Evolutionary conservation across 768 basidiomycete species (phyloP).

Genomic region (Psilocybe sp.): DNA sequence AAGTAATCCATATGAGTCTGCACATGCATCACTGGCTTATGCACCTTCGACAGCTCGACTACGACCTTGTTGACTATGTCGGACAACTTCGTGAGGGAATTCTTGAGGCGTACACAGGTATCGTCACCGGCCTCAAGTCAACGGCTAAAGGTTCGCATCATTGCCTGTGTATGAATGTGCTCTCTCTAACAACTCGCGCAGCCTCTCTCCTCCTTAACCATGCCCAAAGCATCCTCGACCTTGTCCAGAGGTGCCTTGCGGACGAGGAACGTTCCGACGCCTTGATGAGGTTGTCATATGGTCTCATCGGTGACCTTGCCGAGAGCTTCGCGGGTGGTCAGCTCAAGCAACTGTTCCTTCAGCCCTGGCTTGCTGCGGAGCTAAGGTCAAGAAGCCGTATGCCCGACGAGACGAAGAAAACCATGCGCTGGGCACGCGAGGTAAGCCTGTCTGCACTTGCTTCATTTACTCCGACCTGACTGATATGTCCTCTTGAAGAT

Average conservation of each 20-base stretch:
- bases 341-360: conserved; percentile 74
- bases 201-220: conserved; percentile 64
- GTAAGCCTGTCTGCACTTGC: conserved; percentile 37
- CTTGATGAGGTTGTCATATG: conserved; percentile 72
- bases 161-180: neutral
- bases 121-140: conserved; percentile 87
- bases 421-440: conserved; percentile 91
- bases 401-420: conserved; percentile 79
- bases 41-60: conserved; percentile 56
- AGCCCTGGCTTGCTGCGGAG: conserved; percentile 76
- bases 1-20: conserved; percentile 22
- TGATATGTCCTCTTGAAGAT: conserved; percentile 40
- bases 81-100: conserved; percentile 89
- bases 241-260: conserved; percentile 70
- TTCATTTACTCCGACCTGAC: conserved; percentile 5
- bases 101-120: conserved; percentile 93
- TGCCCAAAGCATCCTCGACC: conserved; percentile 71
- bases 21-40: conserved; percentile 4
- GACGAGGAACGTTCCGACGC: conserved; percentile 86
- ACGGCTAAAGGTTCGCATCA: conserved; percentile 62
- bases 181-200: conserved; percentile 11
- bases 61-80: conserved; percentile 91
- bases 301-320: conserved; percentile 90
- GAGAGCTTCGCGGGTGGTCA: conserved; percentile 81
- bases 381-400: conserved; percentile 73